These are phyloP conservation scores for Geotrichum europaeum DNA, from an alignment of 1,139 yeast genomes.

Conservation along the genomic window DNA sequence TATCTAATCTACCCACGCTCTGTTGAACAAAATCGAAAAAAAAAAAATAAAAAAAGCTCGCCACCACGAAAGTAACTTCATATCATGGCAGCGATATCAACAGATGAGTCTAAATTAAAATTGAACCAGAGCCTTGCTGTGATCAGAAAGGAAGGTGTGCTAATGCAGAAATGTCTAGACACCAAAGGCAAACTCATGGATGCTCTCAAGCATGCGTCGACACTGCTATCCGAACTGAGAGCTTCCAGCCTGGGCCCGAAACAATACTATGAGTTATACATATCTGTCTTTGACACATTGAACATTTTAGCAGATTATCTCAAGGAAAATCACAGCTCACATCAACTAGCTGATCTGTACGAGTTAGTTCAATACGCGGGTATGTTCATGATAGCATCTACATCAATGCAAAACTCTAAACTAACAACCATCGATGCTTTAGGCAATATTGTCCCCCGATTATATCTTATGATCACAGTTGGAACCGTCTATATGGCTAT, in stretches of 20 bases:
- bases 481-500: conserved; percentile 84
- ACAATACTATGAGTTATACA: conserved; percentile 88
- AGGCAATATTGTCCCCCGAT: conserved; percentile 74
- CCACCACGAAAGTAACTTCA: background rate
- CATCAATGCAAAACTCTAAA: background rate
- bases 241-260: conserved; percentile 76
- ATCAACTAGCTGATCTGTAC: conserved; percentile 83
- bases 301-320: conserved; percentile 61
- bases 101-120: conserved; percentile 12
- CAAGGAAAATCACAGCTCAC: conserved; percentile 59
- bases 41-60: background rate
- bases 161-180: conserved; percentile 73
- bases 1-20: background rate
- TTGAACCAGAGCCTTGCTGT: conserved; percentile 50
- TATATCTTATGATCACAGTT: conserved; percentile 90
- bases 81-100: conserved; percentile 13
- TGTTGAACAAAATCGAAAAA: background rate
- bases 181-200: conserved; percentile 69
- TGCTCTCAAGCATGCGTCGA: conserved; percentile 82
- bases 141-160: conserved; percentile 63
- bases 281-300: conserved; percentile 77
- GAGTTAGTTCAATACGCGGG: conserved; percentile 92
- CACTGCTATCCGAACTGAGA: conserved; percentile 74
- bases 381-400: conserved; percentile 1
- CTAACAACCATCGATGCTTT: background rate